Evolutionary conservation across 805 yeast genomes (phyloP).

Genomic region (Kazachstania viticola): DNA sequence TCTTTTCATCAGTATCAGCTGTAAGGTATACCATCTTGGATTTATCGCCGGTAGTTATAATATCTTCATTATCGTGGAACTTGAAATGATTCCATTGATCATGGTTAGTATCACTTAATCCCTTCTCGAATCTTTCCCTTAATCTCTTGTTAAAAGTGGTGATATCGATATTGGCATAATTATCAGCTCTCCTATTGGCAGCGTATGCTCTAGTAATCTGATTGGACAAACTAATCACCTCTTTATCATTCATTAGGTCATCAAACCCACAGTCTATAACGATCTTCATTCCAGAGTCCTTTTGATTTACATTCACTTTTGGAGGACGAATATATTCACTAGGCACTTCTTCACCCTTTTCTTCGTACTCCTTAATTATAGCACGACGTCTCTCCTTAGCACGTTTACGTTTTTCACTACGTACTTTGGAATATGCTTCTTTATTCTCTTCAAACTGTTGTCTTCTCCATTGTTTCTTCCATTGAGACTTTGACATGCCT

Average conservation of each 20-base stretch:
- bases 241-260: slow-evolving; percentile 72
- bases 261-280: slow-evolving; percentile 89
- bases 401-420: slow-evolving; percentile 44
- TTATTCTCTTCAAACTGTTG: slow-evolving; percentile 53
- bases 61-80: slow-evolving; percentile 34
- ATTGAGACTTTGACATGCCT: slow-evolving; percentile 79
- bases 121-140: slow-evolving; percentile 54
- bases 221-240: slow-evolving; percentile 53
- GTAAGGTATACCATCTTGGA: slow-evolving; percentile 55
- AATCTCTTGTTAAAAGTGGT: slow-evolving; percentile 58
- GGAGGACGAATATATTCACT: slow-evolving; percentile 30
- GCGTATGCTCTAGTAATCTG: slow-evolving; percentile 80
- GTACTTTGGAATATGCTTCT: slow-evolving; percentile 42
- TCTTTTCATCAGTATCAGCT: slow-evolving; percentile 70
- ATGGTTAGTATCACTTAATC: slow-evolving; percentile 42
- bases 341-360: slow-evolving; percentile 31
- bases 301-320: slow-evolving; percentile 33
- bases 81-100: slow-evolving; percentile 56
- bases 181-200: slow-evolving; percentile 51
- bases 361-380: slow-evolving; percentile 25
- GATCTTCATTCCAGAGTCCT: slow-evolving; percentile 38
- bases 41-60: slow-evolving; percentile 23
- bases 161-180: slow-evolving; percentile 47
- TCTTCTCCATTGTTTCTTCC: slow-evolving; percentile 59
- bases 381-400: slow-evolving; percentile 32